A percentile compares a stretch with the other conserved stretches of the same genome.
Conservation (phyloP, 2,329 filamentous ascomycete genomes). For the Annulohypoxylon truncatum region DNA sequence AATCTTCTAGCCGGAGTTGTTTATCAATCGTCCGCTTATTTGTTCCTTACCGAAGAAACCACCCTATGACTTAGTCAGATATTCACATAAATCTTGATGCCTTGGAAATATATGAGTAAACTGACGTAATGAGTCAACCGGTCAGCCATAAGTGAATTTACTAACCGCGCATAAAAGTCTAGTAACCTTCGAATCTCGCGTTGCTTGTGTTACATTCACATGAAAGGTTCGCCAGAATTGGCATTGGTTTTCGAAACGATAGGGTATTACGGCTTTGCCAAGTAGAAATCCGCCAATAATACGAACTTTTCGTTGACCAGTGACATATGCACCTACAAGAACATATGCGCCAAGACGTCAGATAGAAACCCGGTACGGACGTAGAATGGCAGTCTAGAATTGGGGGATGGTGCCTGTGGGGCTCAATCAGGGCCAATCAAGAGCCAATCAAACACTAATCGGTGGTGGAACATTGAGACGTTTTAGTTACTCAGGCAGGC, state of each 20-base stretch:
- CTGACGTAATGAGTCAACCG: neutral
- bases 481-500: constrained; percentile 34
- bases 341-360: constrained; percentile 22
- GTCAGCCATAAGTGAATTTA: neutral
- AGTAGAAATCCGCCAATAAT: constrained; percentile 30
- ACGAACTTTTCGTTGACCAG: constrained; percentile 2
- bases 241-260: constrained; percentile 27
- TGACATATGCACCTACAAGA: constrained; percentile 26
- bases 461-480: constrained; percentile 26
- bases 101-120: neutral
- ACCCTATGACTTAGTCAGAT: constrained; percentile 2
- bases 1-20: constrained; percentile 9
- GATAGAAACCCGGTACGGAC: neutral
- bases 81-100: no score
- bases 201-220: constrained; percentile 11
- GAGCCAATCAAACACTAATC: constrained; percentile 39
- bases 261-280: constrained; percentile 36
- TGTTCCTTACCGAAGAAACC: neutral
- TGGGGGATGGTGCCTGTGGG: constrained; percentile 24
- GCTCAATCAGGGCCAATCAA: constrained; percentile 42
- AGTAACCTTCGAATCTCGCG: neutral
- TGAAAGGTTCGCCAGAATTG: constrained; percentile 18
- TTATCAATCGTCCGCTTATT: constrained; percentile 9
- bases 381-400: constrained; percentile 1
- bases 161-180: constrained; percentile 1